Percentiles rank a stretch among this genome's conserved stretches.
phyloP scores from a whole-genome alignment of 2,329 filamentous ascomycete genomes.

The Microsporum audouinii region DNA sequence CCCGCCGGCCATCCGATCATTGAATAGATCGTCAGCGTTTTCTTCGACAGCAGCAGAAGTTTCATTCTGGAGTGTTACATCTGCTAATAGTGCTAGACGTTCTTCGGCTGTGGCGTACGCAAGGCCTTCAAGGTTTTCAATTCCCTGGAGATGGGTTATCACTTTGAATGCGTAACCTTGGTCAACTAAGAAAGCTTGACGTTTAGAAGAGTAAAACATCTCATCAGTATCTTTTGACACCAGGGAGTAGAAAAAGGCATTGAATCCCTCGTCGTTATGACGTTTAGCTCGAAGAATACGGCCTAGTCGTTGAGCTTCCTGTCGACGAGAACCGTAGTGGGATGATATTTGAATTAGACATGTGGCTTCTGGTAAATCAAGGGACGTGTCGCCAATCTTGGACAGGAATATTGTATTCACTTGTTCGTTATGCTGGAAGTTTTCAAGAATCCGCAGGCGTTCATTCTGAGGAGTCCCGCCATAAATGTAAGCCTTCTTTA shows the following conservation, averaged over 20 bases:
- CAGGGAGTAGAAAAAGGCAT: conserved; percentile 96
- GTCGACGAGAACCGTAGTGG: conserved; percentile 90
- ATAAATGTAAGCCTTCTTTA: conserved; percentile 82
- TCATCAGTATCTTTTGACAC: conserved; percentile 96
- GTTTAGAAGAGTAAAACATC: conserved; percentile 95
- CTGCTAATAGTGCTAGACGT: conserved; percentile 73
- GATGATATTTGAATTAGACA: conserved; percentile 96
- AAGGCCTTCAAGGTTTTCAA: conserved; percentile 70
- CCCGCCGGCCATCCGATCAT: conserved; percentile 40
- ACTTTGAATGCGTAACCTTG: conserved; percentile 99
- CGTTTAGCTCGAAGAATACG: conserved; percentile 90
- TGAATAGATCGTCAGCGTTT: conserved; percentile 57
- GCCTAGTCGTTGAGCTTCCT: conserved; percentile 87
- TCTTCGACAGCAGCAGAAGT: conserved; percentile 59
- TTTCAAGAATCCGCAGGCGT: conserved; percentile 75
- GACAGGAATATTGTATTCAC: conserved; percentile 92
- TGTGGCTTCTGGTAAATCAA: conserved; percentile 91
- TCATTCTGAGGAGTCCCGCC: conserved; percentile 78
- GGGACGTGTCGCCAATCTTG: conserved; percentile 96
- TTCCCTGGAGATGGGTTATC: conserved; percentile 86
- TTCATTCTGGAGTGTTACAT: conserved; percentile 81
- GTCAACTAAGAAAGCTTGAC: conserved; percentile 93
- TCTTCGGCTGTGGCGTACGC: conserved; percentile 70
- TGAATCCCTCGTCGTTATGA: conserved; percentile 94
- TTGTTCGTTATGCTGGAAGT: conserved; percentile 84